These are phyloP conservation scores for Neonectria ditissima DNA, from an alignment of 2,329 filamentous ascomycete species.

Conservation along the genomic window DNA sequence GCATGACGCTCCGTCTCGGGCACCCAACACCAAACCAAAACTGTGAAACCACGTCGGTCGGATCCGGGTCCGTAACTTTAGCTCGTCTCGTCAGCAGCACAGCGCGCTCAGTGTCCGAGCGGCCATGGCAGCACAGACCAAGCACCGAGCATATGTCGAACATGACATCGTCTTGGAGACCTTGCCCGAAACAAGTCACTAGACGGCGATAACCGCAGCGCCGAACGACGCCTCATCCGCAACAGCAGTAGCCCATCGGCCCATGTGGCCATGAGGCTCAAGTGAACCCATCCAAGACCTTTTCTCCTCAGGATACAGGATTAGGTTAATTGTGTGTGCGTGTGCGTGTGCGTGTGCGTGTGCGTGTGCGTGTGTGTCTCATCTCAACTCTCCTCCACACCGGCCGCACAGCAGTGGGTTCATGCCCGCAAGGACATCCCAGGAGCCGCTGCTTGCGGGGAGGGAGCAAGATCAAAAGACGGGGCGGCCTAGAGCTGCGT, in stretches of 20 bases:
- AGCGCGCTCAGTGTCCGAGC: too few relatives aligned
- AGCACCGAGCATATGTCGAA: slow-evolving; percentile 8
- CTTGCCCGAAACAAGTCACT: background rate
- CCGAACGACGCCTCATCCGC: background rate
- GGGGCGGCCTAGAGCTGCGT: slow-evolving; percentile 5
- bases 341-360: too few relatives aligned
- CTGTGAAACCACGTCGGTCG: background rate
- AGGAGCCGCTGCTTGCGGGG: background rate
- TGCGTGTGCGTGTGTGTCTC: too few relatives aligned
- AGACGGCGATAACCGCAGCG: background rate
- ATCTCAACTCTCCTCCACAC: background rate
- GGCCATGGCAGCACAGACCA: background rate
- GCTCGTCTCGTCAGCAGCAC: background rate
- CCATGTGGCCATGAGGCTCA: slow-evolving; percentile 3
- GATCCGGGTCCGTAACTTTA: background rate
- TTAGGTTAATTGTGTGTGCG: too few relatives aligned
- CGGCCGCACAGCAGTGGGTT: background rate
- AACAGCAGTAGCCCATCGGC: slow-evolving; percentile 2
- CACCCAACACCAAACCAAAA: background rate
- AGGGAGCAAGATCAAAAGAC: background rate
- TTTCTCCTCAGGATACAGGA: background rate
- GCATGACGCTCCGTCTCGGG: background rate
- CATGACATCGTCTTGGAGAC: background rate
- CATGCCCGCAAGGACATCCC: background rate
- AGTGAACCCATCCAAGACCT: background rate